These are phyloP conservation scores for Ambrosia hybrid DNA, from an alignment of 140 eudicot genomes.

Conservation along the genomic window DNA sequence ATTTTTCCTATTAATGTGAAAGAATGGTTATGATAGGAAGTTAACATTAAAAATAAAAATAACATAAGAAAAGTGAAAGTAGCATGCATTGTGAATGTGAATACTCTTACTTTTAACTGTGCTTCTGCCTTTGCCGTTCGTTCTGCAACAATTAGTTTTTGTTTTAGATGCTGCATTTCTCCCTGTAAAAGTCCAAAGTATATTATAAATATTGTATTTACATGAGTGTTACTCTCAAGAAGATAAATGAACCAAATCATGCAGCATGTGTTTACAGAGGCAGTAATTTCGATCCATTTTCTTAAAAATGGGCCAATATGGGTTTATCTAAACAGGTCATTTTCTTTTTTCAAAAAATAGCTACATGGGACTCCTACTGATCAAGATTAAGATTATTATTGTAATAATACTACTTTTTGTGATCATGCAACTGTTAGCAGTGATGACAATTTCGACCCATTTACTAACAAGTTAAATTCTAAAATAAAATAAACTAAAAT, in stretches of 20 bases:
- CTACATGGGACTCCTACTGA: neutral
- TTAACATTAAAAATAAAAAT: slow-evolving; percentile 14
- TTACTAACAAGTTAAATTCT: neutral
- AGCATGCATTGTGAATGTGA: neutral
- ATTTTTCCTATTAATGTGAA: slow-evolving; percentile 61
- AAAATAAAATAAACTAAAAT: no score
- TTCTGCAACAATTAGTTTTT: slow-evolving; percentile 78
- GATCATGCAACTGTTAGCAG: neutral
- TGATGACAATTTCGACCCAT: neutral
- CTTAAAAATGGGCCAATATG: neutral
- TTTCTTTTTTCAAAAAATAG: neutral
- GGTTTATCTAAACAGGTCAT: neutral
- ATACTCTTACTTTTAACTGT: slow-evolving; percentile 66
- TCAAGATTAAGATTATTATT: neutral
- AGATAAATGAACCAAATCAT: neutral
- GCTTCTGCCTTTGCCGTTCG: slow-evolving; percentile 98
- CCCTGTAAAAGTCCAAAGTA: slow-evolving; percentile 48
- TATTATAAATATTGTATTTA: neutral
- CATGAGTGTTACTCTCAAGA: neutral
- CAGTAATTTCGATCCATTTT: neutral
- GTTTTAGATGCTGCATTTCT: slow-evolving; percentile 92
- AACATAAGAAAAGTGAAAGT: neutral
- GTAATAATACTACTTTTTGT: neutral
- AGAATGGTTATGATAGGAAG: neutral
- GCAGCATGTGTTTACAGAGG: slow-evolving; percentile 3